Percentiles rank a stretch among this genome's conserved stretches.
phyloP scores from a whole-genome alignment of 345 rosid species.

The Aquilaria yunnanensis region DNA sequence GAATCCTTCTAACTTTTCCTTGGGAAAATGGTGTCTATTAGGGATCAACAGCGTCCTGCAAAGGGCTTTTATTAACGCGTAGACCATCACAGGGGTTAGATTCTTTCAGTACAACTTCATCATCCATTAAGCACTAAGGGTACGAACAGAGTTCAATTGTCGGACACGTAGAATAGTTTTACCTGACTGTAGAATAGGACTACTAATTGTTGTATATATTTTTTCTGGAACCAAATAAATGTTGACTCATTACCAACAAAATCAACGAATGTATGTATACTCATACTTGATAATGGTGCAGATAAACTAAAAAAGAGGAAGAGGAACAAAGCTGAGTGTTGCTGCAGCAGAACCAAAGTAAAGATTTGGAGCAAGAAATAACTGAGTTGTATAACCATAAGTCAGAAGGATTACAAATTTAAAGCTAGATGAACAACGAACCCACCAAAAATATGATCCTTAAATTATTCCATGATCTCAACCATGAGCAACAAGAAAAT shows the following conservation, averaged over 20 bases:
- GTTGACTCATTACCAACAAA: constrained; percentile 38
- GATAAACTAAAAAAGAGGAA: constrained; percentile 3
- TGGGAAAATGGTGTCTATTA: constrained; percentile 39
- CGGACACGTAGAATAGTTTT: constrained; percentile 16
- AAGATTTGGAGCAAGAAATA: no score
- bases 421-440: constrained; percentile 17
- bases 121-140: constrained; percentile 48
- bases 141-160: constrained; percentile 35
- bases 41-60: constrained; percentile 52
- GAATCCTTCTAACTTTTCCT: constrained; percentile 25
- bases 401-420: not conserved
- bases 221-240: constrained; percentile 36
- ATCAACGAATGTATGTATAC: not conserved
- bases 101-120: constrained; percentile 48
- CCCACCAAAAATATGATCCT: not conserved
- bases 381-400: no score
- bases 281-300: constrained; percentile 20
- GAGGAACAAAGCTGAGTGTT: no score
- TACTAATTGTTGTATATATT: no score
- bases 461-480: not conserved
- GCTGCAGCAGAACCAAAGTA: no score
- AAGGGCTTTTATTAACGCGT: constrained; percentile 33
- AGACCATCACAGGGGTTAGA: constrained; percentile 44
- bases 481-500: not conserved
- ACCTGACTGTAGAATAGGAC: no score